Conservation (phyloP, 2,329 filamentous ascomycete species). For the Botrytis pseudocinerea region DNA sequence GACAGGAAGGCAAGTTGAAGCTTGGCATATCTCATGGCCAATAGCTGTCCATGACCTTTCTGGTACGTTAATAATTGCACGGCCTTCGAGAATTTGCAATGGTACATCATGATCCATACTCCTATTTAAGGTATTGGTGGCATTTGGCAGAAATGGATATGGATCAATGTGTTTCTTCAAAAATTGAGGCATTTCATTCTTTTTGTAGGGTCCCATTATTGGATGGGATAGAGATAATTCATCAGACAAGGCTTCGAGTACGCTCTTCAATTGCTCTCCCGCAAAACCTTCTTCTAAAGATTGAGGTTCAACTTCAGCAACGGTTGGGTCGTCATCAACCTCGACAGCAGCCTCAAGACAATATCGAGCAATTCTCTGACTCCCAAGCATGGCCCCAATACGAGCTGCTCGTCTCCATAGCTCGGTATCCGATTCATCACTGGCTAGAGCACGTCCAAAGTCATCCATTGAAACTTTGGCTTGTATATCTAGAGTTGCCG, state of each 20-base stretch:
- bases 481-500: constrained; percentile 41
- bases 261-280: constrained; percentile 60
- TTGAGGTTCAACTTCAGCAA: constrained; percentile 61
- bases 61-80: constrained; percentile 30
- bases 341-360: constrained; percentile 67
- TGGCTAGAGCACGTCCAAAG: constrained; percentile 60
- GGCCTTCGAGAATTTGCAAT: constrained; percentile 25
- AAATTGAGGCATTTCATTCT: constrained; percentile 51
- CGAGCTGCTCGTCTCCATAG: constrained; percentile 62
- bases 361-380: constrained; percentile 58
- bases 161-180: constrained; percentile 60
- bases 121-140: constrained; percentile 40
- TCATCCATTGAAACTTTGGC: constrained; percentile 51
- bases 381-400: constrained; percentile 58
- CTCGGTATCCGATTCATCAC: constrained; percentile 67
- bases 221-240: constrained; percentile 60
- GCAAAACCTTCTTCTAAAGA: constrained; percentile 64
- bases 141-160: constrained; percentile 61
- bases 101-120: constrained; percentile 12
- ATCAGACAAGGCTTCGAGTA: constrained; percentile 56
- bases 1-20: constrained; percentile 28
- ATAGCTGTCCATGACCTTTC: constrained; percentile 36
- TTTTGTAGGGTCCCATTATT: constrained; percentile 57
- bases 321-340: constrained; percentile 64
- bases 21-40: constrained; percentile 34